Percentiles rank a stretch among this genome's conserved stretches.
These are phyloP conservation scores for Leishmania major DNA, from an alignment of 208 protist genomes.

Conservation along the genomic window DNA sequence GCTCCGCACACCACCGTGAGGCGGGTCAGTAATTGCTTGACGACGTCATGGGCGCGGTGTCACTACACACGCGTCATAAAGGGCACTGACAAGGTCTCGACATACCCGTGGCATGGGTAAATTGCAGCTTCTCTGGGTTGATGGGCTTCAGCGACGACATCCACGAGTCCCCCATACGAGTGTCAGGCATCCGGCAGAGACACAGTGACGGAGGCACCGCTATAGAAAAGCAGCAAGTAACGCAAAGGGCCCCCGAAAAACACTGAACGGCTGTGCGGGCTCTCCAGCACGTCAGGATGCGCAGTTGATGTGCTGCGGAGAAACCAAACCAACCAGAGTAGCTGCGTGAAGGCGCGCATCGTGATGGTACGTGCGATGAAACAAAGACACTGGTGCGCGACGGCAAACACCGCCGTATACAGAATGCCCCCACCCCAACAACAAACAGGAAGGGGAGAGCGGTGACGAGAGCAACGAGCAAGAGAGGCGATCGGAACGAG, in stretches of 20 bases:
- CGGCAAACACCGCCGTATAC: no score
- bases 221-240: background rate
- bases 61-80: slow-evolving; percentile 2
- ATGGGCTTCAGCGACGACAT: background rate
- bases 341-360: no score
- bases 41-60: background rate
- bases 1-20: background rate
- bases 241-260: background rate
- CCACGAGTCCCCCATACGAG: background rate
- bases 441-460: no score
- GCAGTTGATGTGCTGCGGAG: no score
- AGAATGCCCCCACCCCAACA: no score
- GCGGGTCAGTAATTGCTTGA: slow-evolving; percentile 5
- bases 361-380: no score
- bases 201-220: background rate
- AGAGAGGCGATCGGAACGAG: no score
- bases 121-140: background rate
- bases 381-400: no score
- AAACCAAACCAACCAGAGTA: no score
- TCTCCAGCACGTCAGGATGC: no score
- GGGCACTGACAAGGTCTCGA: background rate
- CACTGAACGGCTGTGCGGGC: background rate
- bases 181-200: background rate
- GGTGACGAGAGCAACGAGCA: no score
- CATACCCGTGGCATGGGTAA: background rate